Base-by-base conservation (phyloP, 176 grass and related monocot species). In the Phoenix roebelenii region DNA sequence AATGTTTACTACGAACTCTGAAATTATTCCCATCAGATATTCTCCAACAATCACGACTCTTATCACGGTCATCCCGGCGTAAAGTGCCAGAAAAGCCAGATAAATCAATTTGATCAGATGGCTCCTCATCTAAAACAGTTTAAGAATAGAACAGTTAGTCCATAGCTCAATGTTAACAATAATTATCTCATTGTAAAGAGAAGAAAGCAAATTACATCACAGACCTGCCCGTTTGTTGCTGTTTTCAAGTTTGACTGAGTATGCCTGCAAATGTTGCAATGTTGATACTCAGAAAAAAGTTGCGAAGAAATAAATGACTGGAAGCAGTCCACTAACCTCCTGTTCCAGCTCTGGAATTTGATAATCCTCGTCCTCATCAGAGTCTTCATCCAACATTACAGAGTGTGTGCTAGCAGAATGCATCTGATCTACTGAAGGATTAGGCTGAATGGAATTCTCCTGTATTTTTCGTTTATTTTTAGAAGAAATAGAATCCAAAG, bases 11-110 rank as follows among this genome's bases (percentile, higher is more conserved):
- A 71, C 92, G 81, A 56, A 97, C 92, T 90, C 83, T 90, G 72
- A 97, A 97, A 74, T 97, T 97, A 64, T 90, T 97, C 50, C 78
- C 92, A 23, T 97, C 83, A 30, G 87, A 83, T 80, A 91, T 75
- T 77, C 78, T 97, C 92, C 92, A 97, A 65, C 92, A 97, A 82
- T 91, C 81, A 74, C 92, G 86, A 51, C 69, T 90, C 18, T 85
- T 88, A 23, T 97, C 92, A 70, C 51, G 76, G 52, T 97, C 87
- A 77, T 97, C 87, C 57, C 51, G 76, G 26, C 80, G 83, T 90
- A 97, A 76, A 82, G 90, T 91, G 67, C 92, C 87, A 79, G 77
- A 85, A 85, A 97, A 97, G 15, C 73, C 78, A 62, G 84, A 85
- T 20, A 85, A 72, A 80, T 97, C 92, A 72, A 97, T 81, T 55